Evolutionary conservation across 768 basidiomycete genomes (phyloP).

Genomic region (Suillus paluster): DNA sequence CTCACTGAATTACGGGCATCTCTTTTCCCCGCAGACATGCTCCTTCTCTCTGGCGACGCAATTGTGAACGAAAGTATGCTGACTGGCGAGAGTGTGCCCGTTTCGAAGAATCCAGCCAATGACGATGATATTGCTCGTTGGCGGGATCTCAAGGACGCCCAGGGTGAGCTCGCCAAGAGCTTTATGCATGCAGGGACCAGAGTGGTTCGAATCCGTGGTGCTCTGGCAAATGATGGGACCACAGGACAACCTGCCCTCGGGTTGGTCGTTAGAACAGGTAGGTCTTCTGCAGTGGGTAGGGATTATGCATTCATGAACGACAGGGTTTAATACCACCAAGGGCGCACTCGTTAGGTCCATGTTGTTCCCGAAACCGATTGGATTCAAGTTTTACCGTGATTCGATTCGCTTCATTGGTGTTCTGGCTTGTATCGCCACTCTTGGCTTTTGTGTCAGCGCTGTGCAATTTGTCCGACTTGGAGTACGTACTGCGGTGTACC

Average conservation of each 20-base stretch:
- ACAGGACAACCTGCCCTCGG: conserved; percentile 70
- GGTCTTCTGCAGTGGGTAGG: conserved; percentile 15
- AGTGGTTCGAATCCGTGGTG: conserved; percentile 82
- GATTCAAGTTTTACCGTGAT: conserved; percentile 98
- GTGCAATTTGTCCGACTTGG: conserved; percentile 91
- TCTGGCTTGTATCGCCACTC: conserved; percentile 84
- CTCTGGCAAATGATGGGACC: conserved; percentile 54
- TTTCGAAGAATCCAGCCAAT: conserved; percentile 86
- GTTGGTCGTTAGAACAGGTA: conserved; percentile 86
- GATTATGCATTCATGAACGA: conserved; percentile 9
- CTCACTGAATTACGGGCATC: conserved; percentile 76
- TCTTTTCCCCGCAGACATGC: conserved; percentile 86
- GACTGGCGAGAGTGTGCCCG: conserved; percentile 97
- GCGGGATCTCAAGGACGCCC: conserved; percentile 64
- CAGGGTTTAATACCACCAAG: conserved; percentile 96
- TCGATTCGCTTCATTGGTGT: conserved; percentile 91
- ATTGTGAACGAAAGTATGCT: conserved; percentile 99
- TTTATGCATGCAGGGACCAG: conserved; percentile 92
- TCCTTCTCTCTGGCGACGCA: conserved; percentile 93
- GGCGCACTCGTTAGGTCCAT: conserved; percentile 95
- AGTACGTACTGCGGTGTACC: conserved; percentile 47
- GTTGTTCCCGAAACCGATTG: conserved; percentile 98
- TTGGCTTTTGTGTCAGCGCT: conserved; percentile 92
- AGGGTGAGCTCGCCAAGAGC: conserved; percentile 70
- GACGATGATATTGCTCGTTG: conserved; percentile 76